Evolutionary conservation across 1,284 basidiomycete genomes (phyloP).

Genomic region (Ustilago tritici): DNA sequence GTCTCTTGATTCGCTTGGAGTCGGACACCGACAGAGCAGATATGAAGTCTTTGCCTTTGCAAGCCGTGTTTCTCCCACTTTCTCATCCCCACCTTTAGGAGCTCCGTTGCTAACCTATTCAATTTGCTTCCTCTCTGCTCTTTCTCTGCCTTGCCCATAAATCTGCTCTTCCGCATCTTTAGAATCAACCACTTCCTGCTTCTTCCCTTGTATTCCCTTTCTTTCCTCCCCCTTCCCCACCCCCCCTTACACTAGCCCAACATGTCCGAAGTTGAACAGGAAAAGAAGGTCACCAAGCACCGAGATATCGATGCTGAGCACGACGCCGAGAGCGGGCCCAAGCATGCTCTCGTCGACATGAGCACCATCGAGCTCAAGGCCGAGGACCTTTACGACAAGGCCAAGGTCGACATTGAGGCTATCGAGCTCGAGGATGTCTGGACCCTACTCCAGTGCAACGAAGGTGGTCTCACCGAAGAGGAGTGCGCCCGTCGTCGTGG

Average conservation of each 20-base stretch:
- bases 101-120: slow-evolving; percentile 14
- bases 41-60: slow-evolving; percentile 13
- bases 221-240: slow-evolving; percentile 5
- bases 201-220: background rate
- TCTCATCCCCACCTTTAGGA: slow-evolving; percentile 6
- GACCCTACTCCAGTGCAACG: slow-evolving; percentile 87
- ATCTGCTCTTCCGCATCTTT: background rate
- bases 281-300: slow-evolving; percentile 57
- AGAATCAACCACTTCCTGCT: slow-evolving; percentile 19
- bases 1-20: background rate
- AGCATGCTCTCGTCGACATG: slow-evolving; percentile 71
- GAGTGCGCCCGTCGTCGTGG: slow-evolving; percentile 88
- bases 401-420: slow-evolving; percentile 98
- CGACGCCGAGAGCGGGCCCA: slow-evolving; percentile 46
- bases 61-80: slow-evolving; percentile 7
- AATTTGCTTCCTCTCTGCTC: background rate
- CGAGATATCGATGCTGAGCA: slow-evolving; percentile 60
- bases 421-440: slow-evolving; percentile 97
- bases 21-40: background rate
- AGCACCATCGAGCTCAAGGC: slow-evolving; percentile 83
- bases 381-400: slow-evolving; percentile 96
- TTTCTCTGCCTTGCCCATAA: slow-evolving; percentile 8
- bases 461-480: slow-evolving; percentile 80
- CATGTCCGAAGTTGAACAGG: slow-evolving; percentile 40
- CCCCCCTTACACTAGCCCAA: slow-evolving; percentile 14